phyloP scores from a whole-genome alignment of 495 filamentous ascomycete genomes.

The Aspergillus cristatus region DNA sequence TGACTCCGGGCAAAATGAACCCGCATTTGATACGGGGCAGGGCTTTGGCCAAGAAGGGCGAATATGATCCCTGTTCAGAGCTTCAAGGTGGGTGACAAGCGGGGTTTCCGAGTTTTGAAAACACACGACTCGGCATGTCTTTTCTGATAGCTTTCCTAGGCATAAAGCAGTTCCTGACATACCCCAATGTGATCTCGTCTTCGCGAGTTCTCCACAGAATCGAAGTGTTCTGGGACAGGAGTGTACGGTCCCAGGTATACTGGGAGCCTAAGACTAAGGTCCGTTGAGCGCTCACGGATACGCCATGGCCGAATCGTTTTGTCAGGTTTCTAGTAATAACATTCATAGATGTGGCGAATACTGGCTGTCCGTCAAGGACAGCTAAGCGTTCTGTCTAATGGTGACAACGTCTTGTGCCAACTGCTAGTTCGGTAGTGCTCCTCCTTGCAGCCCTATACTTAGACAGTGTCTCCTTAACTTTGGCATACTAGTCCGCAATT shows the following conservation, averaged over 20 bases:
- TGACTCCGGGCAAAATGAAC: background rate
- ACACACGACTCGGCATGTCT: background rate
- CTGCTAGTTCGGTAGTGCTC: too few relatives aligned
- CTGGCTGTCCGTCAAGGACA: too few relatives aligned
- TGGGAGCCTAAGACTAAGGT: background rate
- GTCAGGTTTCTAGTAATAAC: background rate
- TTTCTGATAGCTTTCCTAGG: background rate
- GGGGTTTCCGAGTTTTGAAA: background rate
- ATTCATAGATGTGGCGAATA: too few relatives aligned
- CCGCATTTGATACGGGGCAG: background rate
- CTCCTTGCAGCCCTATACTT: too few relatives aligned
- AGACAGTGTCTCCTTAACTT: too few relatives aligned
- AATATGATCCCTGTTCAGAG: background rate
- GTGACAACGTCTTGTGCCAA: too few relatives aligned
- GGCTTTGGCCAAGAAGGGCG: too few relatives aligned
- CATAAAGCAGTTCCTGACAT: background rate
- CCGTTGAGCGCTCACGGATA: background rate
- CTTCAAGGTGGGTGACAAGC: background rate
- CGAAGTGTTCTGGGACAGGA: background rate
- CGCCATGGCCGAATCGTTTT: background rate
- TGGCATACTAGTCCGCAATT: too few relatives aligned
- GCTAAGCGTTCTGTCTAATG: too few relatives aligned
- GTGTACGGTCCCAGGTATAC: background rate
- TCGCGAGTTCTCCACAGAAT: background rate
- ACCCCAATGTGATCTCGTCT: background rate